phyloP scores from a whole-genome alignment of 257 asterid species.

The Fraxinus quadrangulata region DNA sequence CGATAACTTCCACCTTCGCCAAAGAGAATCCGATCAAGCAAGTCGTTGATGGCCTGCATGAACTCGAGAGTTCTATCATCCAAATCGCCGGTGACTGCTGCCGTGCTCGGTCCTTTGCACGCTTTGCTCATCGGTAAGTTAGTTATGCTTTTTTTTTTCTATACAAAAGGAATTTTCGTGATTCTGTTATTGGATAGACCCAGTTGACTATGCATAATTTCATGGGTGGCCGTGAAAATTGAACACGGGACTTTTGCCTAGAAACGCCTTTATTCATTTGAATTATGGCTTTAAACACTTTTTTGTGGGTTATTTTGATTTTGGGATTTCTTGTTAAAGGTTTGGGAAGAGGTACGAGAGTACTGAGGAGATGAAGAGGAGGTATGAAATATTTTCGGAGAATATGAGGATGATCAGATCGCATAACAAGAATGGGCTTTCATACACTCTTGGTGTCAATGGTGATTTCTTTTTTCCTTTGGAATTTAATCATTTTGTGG shows the following conservation, averaged over 20 bases:
- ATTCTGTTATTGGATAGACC: neutral
- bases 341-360: slow-evolving; percentile 66
- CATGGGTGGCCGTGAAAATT: no score
- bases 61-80: slow-evolving; percentile 59
- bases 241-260: no score
- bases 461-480: slow-evolving; percentile 38
- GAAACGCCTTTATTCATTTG: neutral
- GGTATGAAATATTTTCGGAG: slow-evolving; percentile 67
- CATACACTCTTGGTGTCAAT: slow-evolving; percentile 76
- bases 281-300: neutral
- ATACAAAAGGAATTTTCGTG: neutral
- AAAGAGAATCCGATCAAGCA: slow-evolving; percentile 84
- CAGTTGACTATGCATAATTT: neutral
- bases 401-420: slow-evolving; percentile 71
- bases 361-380: slow-evolving; percentile 67
- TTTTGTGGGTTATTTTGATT: neutral
- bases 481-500: neutral
- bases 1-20: slow-evolving; percentile 40
- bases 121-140: slow-evolving; percentile 73
- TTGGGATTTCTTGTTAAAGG: slow-evolving; percentile 40
- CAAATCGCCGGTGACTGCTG: slow-evolving; percentile 62
- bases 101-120: slow-evolving; percentile 76
- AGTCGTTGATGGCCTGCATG: slow-evolving; percentile 70
- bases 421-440: slow-evolving; percentile 79
- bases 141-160: neutral